Conservation (phyloP, 768 basidiomycete genomes). For the Leccinum variicolor region DNA sequence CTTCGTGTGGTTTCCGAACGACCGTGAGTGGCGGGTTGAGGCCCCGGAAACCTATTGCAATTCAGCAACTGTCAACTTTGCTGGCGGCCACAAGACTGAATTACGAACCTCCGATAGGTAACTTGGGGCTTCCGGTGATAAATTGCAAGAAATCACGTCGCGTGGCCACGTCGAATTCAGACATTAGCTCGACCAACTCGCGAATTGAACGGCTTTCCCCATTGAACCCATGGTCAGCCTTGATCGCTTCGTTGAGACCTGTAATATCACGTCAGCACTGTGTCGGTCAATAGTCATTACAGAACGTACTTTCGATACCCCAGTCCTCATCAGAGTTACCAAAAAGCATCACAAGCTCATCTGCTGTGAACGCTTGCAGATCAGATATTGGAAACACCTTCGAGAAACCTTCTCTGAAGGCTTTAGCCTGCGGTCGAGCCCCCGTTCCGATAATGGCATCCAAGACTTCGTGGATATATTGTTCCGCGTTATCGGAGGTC, state of each 20-base stretch:
- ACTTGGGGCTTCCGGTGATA: slow-evolving; percentile 94
- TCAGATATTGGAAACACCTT: slow-evolving; percentile 95
- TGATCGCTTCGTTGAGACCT: slow-evolving; percentile 88
- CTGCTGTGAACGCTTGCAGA: slow-evolving; percentile 86
- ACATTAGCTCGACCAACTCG: slow-evolving; percentile 83
- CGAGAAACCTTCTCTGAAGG: slow-evolving; percentile 93
- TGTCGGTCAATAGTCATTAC: background rate
- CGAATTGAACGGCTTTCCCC: slow-evolving; percentile 90
- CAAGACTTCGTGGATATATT: slow-evolving; percentile 85
- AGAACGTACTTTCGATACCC: slow-evolving; percentile 77
- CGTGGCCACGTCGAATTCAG: slow-evolving; percentile 65
- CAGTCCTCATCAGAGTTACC: slow-evolving; percentile 99
- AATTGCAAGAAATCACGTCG: slow-evolving; percentile 93
- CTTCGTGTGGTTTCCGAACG: slow-evolving; percentile 94
- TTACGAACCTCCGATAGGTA: slow-evolving; percentile 87
- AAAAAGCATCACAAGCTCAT: slow-evolving; percentile 94
- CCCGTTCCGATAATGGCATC: slow-evolving; percentile 87
- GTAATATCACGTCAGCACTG: slow-evolving; percentile 4
- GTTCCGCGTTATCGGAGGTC: slow-evolving; percentile 82
- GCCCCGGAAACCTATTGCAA: slow-evolving; percentile 78
- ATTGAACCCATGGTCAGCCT: slow-evolving; percentile 98
- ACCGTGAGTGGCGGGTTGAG: slow-evolving; percentile 93
- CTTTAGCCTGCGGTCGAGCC: slow-evolving; percentile 72
- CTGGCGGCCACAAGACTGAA: background rate
- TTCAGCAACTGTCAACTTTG: background rate